Conservation (phyloP, 345 rosid species). For the Linum usitatissimum region DNA sequence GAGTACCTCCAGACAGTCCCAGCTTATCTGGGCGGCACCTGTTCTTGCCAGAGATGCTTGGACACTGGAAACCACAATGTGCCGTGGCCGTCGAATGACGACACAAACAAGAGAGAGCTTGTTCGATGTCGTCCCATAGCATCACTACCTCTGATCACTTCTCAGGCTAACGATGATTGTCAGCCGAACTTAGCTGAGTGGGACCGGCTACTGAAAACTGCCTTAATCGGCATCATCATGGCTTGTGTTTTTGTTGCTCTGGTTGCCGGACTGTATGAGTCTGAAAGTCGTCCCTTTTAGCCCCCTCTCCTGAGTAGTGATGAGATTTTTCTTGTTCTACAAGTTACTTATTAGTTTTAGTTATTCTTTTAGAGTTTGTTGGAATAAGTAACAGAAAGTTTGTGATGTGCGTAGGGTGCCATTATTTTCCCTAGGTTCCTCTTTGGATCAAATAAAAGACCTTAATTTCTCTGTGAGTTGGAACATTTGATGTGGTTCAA, state of each 20-base stretch:
- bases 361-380: too few species aligned
- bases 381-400: not conserved
- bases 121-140: constrained; percentile 26
- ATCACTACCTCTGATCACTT: constrained; percentile 10
- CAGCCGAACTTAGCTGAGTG: constrained; percentile 24
- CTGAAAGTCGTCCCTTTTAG: constrained; percentile 43
- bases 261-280: constrained; percentile 45
- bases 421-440: too few species aligned
- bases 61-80: constrained; percentile 12
- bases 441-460: too few species aligned
- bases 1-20: constrained; percentile 65
- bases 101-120: constrained; percentile 14
- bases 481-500: too few species aligned
- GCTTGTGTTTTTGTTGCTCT: constrained; percentile 45
- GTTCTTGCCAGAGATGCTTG: constrained; percentile 60
- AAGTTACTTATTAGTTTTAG: not conserved
- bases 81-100: constrained; percentile 15
- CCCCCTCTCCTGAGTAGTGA: not conserved
- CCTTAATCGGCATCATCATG: constrained; percentile 55
- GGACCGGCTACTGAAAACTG: constrained; percentile 46
- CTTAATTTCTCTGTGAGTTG: too few species aligned
- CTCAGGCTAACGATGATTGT: constrained; percentile 17
- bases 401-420: not conserved
- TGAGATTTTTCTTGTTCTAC: not conserved
- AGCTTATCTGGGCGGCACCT: constrained; percentile 69